Evolutionary conservation across 768 basidiomycete genomes (phyloP), one percentile per base, ranked within the genome.

Genomic region (Gloeophyllum trabeum): DNA sequence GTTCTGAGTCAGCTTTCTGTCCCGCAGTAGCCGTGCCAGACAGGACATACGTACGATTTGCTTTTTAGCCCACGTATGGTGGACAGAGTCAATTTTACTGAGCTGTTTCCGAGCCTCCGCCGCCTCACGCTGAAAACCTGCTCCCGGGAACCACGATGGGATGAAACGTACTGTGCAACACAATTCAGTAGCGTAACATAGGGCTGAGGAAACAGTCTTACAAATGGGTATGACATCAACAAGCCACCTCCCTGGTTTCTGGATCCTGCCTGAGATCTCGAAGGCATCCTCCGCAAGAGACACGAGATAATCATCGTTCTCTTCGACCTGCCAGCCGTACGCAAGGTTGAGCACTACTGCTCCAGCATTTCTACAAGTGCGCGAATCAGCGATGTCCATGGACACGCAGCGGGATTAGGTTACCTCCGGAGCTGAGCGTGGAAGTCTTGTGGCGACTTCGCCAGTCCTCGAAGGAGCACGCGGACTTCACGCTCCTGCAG

Each of bases 141-240:
- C 47, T 16, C 49, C 52, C 1, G 53, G 53, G 16, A 54, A 22
- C 53, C 53, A 54, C 5, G 21, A 37, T 4, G 53, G 53, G 4
- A 53, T 22, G 35, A 47, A 38, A 10, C 39, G 41, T 12, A 51
- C 50, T 49, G 41, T 6, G n/a, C n/a, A n/a, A n/a, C n/a, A n/a
- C n/a, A n/a, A n/a, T n/a, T n/a, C n/a, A n/a, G n/a, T n/a, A n/a
- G n/a, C n/a, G n/a, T n/a, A n/a, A n/a, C n/a, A n/a, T n/a, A n/a
- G n/a, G n/a, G n/a, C n/a, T n/a, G 14, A 14, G 39, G 10, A 16
- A 6, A 22, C 7, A 19, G 12, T 14, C 35, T 36, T 20, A 48
- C 47, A 36, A n/a, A 46, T 13, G 7, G 48, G 48, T 14, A 47
- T 26, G 6, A 24, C 25, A 22, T 49, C 47, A 14, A 49, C 47